Conservation (phyloP, 805 yeast genomes). For the Wickerhamiella azyma region DNA sequence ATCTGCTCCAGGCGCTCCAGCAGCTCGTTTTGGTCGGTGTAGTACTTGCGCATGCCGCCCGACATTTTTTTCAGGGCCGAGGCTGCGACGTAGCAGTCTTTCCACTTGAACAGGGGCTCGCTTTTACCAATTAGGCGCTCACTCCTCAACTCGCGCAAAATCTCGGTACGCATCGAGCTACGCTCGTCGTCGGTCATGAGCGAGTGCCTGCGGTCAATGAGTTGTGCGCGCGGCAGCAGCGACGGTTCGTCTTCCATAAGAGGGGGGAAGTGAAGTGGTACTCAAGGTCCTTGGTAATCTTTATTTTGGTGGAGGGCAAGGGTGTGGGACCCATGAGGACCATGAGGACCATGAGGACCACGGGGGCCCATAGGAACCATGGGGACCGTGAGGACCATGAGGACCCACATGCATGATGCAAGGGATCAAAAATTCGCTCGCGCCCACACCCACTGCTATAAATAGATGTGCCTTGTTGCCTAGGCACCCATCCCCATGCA, state of each 20-base stretch:
- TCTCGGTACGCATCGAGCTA: conserved; percentile 15
- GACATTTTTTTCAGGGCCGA: conserved; percentile 20
- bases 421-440: too few species aligned
- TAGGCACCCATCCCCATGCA: too few species aligned
- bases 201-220: background rate
- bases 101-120: conserved; percentile 33
- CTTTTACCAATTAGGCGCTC: conserved; percentile 34
- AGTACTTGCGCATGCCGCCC: conserved; percentile 29
- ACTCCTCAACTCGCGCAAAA: conserved; percentile 35
- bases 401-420: too few species aligned
- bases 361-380: too few species aligned
- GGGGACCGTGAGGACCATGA: too few species aligned
- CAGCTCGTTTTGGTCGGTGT: conserved; percentile 45
- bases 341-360: too few species aligned
- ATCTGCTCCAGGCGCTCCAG: conserved; percentile 45
- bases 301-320: background rate
- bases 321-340: too few species aligned
- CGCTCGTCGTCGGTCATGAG: conserved; percentile 6
- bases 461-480: too few species aligned
- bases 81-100: conserved; percentile 12
- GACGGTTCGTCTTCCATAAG: background rate
- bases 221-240: background rate
- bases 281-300: too few species aligned
- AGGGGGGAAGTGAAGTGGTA: too few species aligned
- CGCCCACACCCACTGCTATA: too few species aligned